phyloP scores from a whole-genome alignment of 768 basidiomycete genomes.

The Russula sp. region DNA sequence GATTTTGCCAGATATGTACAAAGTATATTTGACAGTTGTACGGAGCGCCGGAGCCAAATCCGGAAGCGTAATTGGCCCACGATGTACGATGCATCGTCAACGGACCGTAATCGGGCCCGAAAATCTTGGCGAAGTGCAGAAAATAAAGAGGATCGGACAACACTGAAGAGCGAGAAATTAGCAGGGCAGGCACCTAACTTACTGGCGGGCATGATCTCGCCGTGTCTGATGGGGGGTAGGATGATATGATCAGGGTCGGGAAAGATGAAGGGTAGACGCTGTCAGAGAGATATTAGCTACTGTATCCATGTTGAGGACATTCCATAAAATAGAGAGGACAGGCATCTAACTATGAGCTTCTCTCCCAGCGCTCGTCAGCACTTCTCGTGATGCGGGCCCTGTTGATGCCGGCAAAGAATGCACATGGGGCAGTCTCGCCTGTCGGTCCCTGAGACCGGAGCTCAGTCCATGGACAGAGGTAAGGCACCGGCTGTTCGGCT shows the following conservation, averaged over 20 bases:
- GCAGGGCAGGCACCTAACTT: background rate
- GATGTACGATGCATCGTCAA: background rate
- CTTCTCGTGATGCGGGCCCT: background rate
- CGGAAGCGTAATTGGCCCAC: background rate
- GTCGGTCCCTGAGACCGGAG: background rate
- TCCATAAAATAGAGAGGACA: slow-evolving; percentile 1
- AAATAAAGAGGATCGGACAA: background rate
- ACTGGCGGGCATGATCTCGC: background rate
- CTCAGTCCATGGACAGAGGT: slow-evolving; percentile 1
- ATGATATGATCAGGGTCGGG: background rate
- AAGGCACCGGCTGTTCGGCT: too few relatives aligned
- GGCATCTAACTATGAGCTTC: too few relatives aligned
- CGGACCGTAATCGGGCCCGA: background rate
- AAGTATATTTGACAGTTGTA: slow-evolving; percentile 13
- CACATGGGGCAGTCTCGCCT: too few relatives aligned
- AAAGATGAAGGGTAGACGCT: background rate
- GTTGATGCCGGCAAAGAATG: background rate
- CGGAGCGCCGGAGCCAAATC: slow-evolving; percentile 19
- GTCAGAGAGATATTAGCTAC: background rate
- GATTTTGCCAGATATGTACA: background rate
- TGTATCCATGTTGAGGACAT: background rate
- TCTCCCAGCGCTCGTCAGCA: too few relatives aligned
- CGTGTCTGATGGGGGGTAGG: background rate
- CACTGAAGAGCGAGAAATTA: background rate
- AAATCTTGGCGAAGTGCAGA: background rate